Base-by-base conservation (phyloP, 2,329 filamentous ascomycete genomes). In the Cucurbitaria berberidis region DNA sequence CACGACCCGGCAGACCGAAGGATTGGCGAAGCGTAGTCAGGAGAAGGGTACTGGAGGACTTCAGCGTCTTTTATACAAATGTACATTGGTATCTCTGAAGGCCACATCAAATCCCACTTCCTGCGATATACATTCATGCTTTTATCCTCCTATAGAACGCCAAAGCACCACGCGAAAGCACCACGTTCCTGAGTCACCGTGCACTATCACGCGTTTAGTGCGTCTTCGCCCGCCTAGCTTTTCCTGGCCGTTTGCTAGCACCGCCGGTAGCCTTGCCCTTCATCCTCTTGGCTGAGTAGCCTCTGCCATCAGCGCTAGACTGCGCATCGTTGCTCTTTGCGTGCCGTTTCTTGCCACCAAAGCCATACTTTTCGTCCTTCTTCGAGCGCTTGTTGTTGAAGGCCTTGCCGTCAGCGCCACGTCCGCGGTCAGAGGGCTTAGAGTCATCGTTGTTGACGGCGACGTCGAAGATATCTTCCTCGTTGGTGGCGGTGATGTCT, bases 301-400 rank as follows among this genome's bases (percentile, higher is more conserved):
- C 86, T 57, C 86, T 86, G 64, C 96, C 78, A 74, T 99, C 95
- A 56, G 86, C 88, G 41, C 87, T 92, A 61, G 90, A 96, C 57
- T 84, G 73, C 43, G 93, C 92, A 76, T 97, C 93, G 64, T 91
- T 91, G 56, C 92, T 96, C 85, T 99, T 99, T 51, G 83, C 78
- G 74, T 92, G 87, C 49, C 89, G 84, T 84, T 99, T 99, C 86
- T 96, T 97, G 66, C 95, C 95, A 55, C 95, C 95, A 70, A 93
- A 96, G 21, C 95, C 95, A 74, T 88, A 98, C 80, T 96, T 97
- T 62, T 90, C 84, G 73, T 99, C 88, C 81, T 96, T 96, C 86
- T 96, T 96, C 74, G 89, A 85, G 55, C 95, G 88, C 82, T 98
- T 98, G 59, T 74, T 68, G 71, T 87, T 89, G 36, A 59, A 59